phyloP scores from a whole-genome alignment of 768 basidiomycete species.

The Mycena pura region DNA sequence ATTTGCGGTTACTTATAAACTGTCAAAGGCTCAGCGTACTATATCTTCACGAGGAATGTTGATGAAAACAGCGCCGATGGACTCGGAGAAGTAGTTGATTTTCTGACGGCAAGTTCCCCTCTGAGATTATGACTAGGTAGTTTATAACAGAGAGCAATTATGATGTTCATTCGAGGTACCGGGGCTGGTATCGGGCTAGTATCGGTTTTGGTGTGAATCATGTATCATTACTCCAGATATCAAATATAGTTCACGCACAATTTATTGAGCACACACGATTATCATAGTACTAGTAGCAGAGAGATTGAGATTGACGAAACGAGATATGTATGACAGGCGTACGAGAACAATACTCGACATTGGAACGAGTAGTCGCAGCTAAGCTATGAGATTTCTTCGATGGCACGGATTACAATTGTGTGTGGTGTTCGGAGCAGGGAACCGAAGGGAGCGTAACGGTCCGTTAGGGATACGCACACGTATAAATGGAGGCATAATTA shows the following conservation, averaged over 20 bases:
- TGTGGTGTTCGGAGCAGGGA: not conserved
- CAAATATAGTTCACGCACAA: slow-evolving; percentile 16
- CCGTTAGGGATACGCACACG: slow-evolving; percentile 20
- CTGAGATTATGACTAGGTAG: too few relatives aligned
- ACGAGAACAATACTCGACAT: slow-evolving; percentile 6
- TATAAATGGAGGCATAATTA: slow-evolving; percentile 29
- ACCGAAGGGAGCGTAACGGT: slow-evolving; percentile 9
- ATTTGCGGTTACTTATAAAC: too few relatives aligned
- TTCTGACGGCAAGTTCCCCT: too few relatives aligned
- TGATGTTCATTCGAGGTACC: too few relatives aligned
- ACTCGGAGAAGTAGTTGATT: too few relatives aligned
- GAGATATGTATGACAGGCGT: slow-evolving; percentile 15
- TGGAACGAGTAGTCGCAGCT: slow-evolving; percentile 12
- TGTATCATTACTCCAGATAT: slow-evolving; percentile 17
- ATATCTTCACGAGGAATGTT: too few relatives aligned
- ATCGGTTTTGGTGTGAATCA: not conserved
- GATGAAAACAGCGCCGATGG: too few relatives aligned
- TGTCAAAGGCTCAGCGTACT: too few relatives aligned
- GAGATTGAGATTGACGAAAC: slow-evolving; percentile 18
- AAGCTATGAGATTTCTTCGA: slow-evolving; percentile 19
- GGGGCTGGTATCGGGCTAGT: too few relatives aligned
- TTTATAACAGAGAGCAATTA: too few relatives aligned
- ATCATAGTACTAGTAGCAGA: slow-evolving; percentile 11
- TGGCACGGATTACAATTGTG: slow-evolving; percentile 9
- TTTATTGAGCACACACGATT: slow-evolving; percentile 11